These are phyloP conservation scores for Trichoderma oligosporum DNA, from an alignment of 2,329 filamentous ascomycete genomes.

Conservation along the genomic window DNA sequence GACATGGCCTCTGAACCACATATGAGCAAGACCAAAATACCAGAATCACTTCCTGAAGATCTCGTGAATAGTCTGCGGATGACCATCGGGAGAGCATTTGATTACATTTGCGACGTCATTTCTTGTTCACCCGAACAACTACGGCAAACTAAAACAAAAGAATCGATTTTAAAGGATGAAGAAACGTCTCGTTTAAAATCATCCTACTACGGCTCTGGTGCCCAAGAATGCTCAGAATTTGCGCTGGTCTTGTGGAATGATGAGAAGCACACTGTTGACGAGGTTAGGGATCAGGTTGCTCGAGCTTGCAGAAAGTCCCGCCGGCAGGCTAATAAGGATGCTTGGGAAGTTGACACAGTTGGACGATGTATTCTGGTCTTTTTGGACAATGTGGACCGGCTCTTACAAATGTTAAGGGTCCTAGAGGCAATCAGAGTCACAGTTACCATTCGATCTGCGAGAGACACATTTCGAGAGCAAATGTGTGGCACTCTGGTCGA, in stretches of 20 bases:
- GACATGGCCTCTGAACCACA: slow-evolving; percentile 46
- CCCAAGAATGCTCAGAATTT: slow-evolving; percentile 56
- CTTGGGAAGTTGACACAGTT: slow-evolving; percentile 83
- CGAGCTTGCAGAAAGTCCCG: slow-evolving; percentile 75
- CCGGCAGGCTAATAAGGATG: slow-evolving; percentile 66
- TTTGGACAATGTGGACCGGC: slow-evolving; percentile 63
- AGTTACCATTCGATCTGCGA: slow-evolving; percentile 85
- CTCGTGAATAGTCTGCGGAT: slow-evolving; percentile 73
- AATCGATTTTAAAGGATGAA: slow-evolving; percentile 80
- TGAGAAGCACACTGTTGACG: slow-evolving; percentile 92
- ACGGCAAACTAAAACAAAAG: slow-evolving; percentile 75
- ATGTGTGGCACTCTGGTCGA: slow-evolving; percentile 99
- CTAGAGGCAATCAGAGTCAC: slow-evolving; percentile 96
- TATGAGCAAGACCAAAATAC: slow-evolving; percentile 60
- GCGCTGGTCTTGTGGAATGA: slow-evolving; percentile 94
- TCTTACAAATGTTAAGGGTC: slow-evolving; percentile 75
- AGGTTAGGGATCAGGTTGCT: slow-evolving; percentile 86
- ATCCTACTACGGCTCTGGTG: slow-evolving; percentile 61
- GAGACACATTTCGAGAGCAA: slow-evolving; percentile 94
- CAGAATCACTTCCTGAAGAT: slow-evolving; percentile 64
- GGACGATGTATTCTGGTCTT: slow-evolving; percentile 84
- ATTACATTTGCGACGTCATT: slow-evolving; percentile 96
- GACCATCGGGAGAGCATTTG: slow-evolving; percentile 80
- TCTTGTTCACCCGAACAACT: slow-evolving; percentile 97
- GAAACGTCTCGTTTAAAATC: slow-evolving; percentile 69